Conservation (phyloP, 1,284 basidiomycete species). For the Cryptococcus maquisensis region DNA sequence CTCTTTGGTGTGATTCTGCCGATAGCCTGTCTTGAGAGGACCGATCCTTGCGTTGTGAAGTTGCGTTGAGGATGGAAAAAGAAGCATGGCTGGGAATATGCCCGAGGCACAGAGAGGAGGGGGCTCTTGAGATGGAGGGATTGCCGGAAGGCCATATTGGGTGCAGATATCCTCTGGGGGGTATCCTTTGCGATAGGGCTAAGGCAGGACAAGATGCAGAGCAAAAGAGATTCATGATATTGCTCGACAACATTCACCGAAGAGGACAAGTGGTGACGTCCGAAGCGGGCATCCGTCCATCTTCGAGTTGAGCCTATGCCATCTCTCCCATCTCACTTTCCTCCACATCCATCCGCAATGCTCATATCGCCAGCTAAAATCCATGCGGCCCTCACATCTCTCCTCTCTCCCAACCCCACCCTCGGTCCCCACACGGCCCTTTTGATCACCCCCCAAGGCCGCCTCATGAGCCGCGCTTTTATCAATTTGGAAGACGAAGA, state of each 20-base stretch:
- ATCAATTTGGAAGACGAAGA: slow-evolving; percentile 12
- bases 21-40: slow-evolving; percentile 14
- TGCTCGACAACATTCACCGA: too few relatives aligned
- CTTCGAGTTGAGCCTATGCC: not conserved
- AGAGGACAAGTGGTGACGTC: too few relatives aligned
- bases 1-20: slow-evolving; percentile 39
- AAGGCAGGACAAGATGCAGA: too few relatives aligned
- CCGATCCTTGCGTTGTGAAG: not conserved
- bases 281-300: too few relatives aligned
- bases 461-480: slow-evolving; percentile 20
- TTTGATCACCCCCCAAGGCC: slow-evolving; percentile 31
- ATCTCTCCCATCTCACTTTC: not conserved
- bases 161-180: too few relatives aligned
- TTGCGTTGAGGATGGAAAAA: not conserved
- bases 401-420: slow-evolving; percentile 2
- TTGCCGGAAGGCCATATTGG: too few relatives aligned
- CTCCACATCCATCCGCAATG: slow-evolving; percentile 1
- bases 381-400: slow-evolving; percentile 8
- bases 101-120: too few relatives aligned
- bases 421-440: slow-evolving; percentile 26
- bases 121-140: too few relatives aligned
- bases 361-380: slow-evolving; percentile 12
- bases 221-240: too few relatives aligned
- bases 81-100: too few relatives aligned
- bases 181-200: too few relatives aligned